Evolutionary conservation across 768 basidiomycete genomes (phyloP).

Genomic region (Suillus brevipes): DNA sequence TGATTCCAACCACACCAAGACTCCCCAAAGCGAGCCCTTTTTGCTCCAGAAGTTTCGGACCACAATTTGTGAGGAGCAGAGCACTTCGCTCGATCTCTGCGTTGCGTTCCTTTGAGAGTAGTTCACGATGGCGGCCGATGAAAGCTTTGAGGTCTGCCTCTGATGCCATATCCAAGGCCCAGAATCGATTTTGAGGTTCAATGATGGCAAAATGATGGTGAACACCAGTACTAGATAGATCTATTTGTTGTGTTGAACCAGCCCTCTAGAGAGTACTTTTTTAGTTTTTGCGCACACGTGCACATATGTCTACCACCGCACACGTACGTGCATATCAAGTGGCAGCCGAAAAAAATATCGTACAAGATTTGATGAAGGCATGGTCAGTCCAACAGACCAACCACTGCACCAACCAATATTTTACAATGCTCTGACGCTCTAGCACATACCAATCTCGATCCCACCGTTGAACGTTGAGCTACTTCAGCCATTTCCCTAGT

Average conservation of each 20-base stretch:
- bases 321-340: no score
- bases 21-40: constrained; percentile 80
- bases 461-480: no score
- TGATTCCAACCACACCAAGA: constrained; percentile 68
- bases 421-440: no score
- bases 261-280: no score
- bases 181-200: neutral
- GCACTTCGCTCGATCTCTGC: constrained; percentile 84
- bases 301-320: no score
- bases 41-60: constrained; percentile 82
- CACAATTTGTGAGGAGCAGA: constrained; percentile 78
- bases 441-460: no score
- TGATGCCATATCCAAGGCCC: constrained; percentile 13
- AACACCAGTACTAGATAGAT: neutral
- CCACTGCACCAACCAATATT: no score
- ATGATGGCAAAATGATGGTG: neutral
- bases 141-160: constrained; percentile 50
- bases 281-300: no score
- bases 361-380: neutral
- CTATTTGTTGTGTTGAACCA: no score
- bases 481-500: no score
- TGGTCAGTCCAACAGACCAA: neutral
- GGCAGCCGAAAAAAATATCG: neutral
- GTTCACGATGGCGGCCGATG: constrained; percentile 61
- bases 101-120: constrained; percentile 72